These are phyloP conservation scores for Candida cerambycidarum DNA, from an alignment of 805 yeast species.

Conservation along the genomic window DNA sequence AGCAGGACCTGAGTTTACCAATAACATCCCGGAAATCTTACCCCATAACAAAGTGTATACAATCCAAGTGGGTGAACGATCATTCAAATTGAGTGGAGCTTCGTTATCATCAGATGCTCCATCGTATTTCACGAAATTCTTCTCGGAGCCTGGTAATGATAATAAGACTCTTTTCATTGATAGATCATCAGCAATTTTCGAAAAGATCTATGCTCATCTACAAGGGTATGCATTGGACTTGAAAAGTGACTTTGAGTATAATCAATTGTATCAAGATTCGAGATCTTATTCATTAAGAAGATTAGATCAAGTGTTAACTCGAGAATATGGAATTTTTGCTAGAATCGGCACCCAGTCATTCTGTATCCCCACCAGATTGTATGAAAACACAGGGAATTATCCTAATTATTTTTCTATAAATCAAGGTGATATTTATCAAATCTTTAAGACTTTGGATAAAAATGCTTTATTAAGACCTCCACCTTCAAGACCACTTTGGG, in stretches of 20 bases:
- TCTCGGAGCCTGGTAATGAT: constrained; percentile 40
- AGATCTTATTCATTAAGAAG: constrained; percentile 65
- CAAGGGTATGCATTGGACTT: constrained; percentile 76
- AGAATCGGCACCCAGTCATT: constrained; percentile 61
- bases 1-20: constrained; percentile 34
- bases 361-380: constrained; percentile 54
- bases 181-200: constrained; percentile 69
- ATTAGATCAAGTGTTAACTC: constrained; percentile 45
- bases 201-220: constrained; percentile 64
- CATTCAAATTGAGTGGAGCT: constrained; percentile 75
- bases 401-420: constrained; percentile 78
- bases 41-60: constrained; percentile 71
- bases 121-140: constrained; percentile 78
- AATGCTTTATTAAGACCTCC: constrained; percentile 69
- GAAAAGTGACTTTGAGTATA: constrained; percentile 58
- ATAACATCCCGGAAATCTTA: constrained; percentile 49
- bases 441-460: constrained; percentile 34
- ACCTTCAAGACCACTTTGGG: constrained; percentile 60
- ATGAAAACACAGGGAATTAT: constrained; percentile 61
- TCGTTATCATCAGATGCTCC: constrained; percentile 86
- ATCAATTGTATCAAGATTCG: constrained; percentile 67
- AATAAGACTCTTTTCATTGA: constrained; percentile 61
- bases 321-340: constrained; percentile 55
- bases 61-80: constrained; percentile 64
- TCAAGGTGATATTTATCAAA: constrained; percentile 51